Evolutionary conservation across 306 rosid genomes (phyloP), one percentile per base, ranked within the genome.

Genomic region (Erythrophleum fordii): DNA sequence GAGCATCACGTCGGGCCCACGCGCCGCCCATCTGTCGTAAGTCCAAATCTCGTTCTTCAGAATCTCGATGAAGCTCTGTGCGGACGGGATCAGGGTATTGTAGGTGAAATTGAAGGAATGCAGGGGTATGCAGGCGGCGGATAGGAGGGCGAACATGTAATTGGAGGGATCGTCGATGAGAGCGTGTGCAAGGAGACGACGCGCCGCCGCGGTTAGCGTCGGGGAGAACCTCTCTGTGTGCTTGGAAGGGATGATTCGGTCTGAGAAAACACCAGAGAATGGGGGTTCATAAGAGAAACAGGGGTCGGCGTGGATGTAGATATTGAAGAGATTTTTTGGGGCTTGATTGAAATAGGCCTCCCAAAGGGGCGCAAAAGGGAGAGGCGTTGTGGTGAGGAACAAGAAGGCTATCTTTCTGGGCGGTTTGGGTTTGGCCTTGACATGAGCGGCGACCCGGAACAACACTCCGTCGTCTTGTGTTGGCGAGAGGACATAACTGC

Each of bases 251-350:
- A 92, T 92, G 31, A 85, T 58, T 2, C 94, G 86, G 81, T 71
- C 18, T 18, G 79, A 60, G 80, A 92, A 92, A 0, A 92, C 86
- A 6, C 95, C 89, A 4, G 90, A 72, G 51, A 93, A 91, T 0
- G 91, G 91, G 2, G 88, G 77, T 22, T 91, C 28, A n/a, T 91
- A 90, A 0, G 14, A 0, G 31, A 39, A 31, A 2, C 68, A 66
- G 5, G 98, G 95, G 69, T 93, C 93, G 1, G 93, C 93, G 58
- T 93, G 97, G 76, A 93, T 29, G 83, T 93, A 93, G 13, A 93
- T 58, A 9, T 86, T 89, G 86, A 49, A 91, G 8, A 80, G 85
- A 18, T 61, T 69, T 2, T 80, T 61, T 0, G 87, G 78, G 49
- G 88, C 84, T 26, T 60, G 18, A 65, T 77, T 61, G 77, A 91